Base-by-base conservation (phyloP, 352 stramenopile genomes). In the Globisporangium mamillatum region DNA sequence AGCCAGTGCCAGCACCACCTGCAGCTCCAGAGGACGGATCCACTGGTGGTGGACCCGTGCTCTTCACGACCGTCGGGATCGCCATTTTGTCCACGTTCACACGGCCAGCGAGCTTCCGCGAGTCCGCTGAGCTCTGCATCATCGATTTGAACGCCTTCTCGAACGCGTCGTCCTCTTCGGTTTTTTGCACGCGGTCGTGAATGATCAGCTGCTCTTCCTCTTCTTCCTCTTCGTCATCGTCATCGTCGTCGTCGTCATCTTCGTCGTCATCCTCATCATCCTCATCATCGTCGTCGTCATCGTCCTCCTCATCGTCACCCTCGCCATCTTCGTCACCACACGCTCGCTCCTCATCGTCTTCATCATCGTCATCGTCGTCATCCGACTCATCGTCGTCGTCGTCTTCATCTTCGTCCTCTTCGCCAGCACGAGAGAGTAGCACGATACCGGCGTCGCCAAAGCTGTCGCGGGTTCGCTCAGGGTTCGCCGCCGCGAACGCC, bases 121-220 rank as follows among this genome's bases (percentile, higher is more conserved):
- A 69, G 29, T 96, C 88, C 1, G 71, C 66, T 12, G 76, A 80
- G 14, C 78, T 77, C 46, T 92, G 84, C 82, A 97, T 94, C 81
- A 97, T 92, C 4, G 80, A 74, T 70, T 90, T 92, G 71, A 94
- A 97, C 14, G 88, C 88, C 69, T 93, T 93, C 67, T 96, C 88
- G 63, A 97, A 97, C 54, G 86, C 86, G 3, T 95, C 88, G 74
- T 97, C 89, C 66, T 97, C 89, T 59, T 91, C 86, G 14, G 77
- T 93, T 67, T 80, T 83, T 48, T 89, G 80, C 50, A 88, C 77
- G 38, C 85, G 84, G 58, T 95, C 85, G 56, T 92, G 84, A 52
- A 92, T 92, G 60, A 99, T 94, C 57, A 97, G 78, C 41, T 95
- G 80, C 67, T 94, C 91, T 54, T 96, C 91, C 76, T 94, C 88